phyloP scores from a whole-genome alignment of 1,284 basidiomycete genomes.

The Cryptococcus maquisensis region DNA sequence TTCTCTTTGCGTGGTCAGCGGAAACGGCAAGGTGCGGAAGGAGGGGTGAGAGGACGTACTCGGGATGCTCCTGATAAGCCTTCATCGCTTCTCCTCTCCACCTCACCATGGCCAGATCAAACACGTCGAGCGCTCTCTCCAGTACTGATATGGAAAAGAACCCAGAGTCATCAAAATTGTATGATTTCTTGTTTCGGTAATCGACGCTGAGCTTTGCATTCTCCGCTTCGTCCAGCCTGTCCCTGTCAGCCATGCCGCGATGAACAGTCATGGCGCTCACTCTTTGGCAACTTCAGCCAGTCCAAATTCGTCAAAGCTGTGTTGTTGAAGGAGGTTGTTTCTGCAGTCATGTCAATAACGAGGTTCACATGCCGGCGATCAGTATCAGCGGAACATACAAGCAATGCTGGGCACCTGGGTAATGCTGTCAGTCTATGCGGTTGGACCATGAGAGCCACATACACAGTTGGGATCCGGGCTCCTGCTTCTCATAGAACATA shows the following conservation, averaged over 20 bases:
- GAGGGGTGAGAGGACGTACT: conserved; percentile 56
- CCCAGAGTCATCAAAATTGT: conserved; percentile 89
- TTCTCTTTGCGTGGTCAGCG: conserved; percentile 52
- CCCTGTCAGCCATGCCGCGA: conserved; percentile 18
- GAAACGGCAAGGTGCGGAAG: not conserved
- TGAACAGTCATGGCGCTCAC: conserved; percentile 33
- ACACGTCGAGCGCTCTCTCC: conserved; percentile 65
- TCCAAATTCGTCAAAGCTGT: conserved; percentile 70
- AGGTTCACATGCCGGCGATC: not conserved
- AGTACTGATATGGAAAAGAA: conserved; percentile 64
- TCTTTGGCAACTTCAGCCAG: conserved; percentile 69
- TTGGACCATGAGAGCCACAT: conserved; percentile 5
- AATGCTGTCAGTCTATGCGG: not conserved
- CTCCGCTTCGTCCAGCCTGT: conserved; percentile 52
- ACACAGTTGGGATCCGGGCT: conserved; percentile 49
- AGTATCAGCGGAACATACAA: conserved; percentile 24
- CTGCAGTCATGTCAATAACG: conserved; percentile 12
- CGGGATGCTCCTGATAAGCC: conserved; percentile 67
- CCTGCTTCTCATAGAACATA: conserved; percentile 49
- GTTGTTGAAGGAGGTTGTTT: conserved; percentile 52
- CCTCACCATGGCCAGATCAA: conserved; percentile 71
- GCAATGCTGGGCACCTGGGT: conserved; percentile 50
- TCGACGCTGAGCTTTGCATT: conserved; percentile 38
- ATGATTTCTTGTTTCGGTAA: conserved; percentile 52
- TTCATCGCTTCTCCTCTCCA: conserved; percentile 83